Conservation (phyloP, 352 stramenopile species). For the Phytophthora quininea region DNA sequence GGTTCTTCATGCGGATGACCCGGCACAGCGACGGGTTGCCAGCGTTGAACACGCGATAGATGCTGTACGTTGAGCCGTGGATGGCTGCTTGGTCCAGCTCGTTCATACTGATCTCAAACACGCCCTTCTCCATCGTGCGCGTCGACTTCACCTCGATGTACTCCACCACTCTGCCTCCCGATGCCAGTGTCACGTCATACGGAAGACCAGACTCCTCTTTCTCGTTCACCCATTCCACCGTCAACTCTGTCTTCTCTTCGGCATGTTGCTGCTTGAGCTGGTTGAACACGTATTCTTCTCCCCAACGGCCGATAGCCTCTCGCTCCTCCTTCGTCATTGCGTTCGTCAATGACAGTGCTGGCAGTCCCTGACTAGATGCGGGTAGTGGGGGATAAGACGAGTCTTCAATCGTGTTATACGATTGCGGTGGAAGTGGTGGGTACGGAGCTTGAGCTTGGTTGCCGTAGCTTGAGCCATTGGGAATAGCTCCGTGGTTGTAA, state of each 20-base stretch:
- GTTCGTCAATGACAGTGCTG: slow-evolving; percentile 44
- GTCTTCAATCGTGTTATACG: slow-evolving; percentile 7
- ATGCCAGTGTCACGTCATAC: slow-evolving; percentile 79
- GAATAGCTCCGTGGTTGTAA: slow-evolving; percentile 6
- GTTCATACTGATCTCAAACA: slow-evolving; percentile 92
- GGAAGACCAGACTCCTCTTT: slow-evolving; percentile 80
- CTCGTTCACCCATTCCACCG: slow-evolving; percentile 80
- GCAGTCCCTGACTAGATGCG: slow-evolving; percentile 13
- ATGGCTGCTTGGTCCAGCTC: slow-evolving; percentile 83
- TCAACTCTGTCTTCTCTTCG: slow-evolving; percentile 40
- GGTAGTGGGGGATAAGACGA: slow-evolving; percentile 14
- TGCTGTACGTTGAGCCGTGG: slow-evolving; percentile 79
- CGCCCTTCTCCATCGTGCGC: slow-evolving; percentile 85
- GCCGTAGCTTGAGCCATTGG: slow-evolving; percentile 13
- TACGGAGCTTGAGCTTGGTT: slow-evolving; percentile 15
- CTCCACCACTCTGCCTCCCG: slow-evolving; percentile 58
- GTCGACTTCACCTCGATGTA: slow-evolving; percentile 90
- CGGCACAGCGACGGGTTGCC: slow-evolving; percentile 71
- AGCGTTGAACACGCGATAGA: slow-evolving; percentile 89
- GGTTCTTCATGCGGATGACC: slow-evolving; percentile 87
- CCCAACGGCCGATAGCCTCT: slow-evolving; percentile 80
- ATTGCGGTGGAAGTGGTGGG: slow-evolving; percentile 1
- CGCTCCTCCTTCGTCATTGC: slow-evolving; percentile 79
- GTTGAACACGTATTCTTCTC: slow-evolving; percentile 84
- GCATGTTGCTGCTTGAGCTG: slow-evolving; percentile 61